These are phyloP conservation scores for Myxozyma sirexii DNA, from an alignment of 805 yeast species.

Conservation along the genomic window DNA sequence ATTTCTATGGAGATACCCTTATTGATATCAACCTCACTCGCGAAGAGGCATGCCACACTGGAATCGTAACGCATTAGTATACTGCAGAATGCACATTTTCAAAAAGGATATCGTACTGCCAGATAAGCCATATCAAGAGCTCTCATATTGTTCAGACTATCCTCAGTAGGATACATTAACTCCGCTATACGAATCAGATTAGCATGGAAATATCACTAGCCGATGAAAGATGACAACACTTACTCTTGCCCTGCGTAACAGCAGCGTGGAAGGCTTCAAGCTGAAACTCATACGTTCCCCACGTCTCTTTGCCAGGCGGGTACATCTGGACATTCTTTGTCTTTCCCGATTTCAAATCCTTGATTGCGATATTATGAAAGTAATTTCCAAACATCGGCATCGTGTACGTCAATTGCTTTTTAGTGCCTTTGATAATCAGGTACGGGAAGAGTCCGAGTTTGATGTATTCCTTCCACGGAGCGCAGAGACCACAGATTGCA, in stretches of 20 bases:
- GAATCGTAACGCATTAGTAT: neutral
- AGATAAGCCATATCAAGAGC: conserved; percentile 30
- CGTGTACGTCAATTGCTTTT: conserved; percentile 17
- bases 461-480: conserved; percentile 11
- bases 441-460: conserved; percentile 20
- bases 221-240: neutral
- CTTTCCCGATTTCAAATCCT: conserved; percentile 21
- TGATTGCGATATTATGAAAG: conserved; percentile 23
- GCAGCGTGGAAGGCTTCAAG: conserved; percentile 25
- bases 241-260: conserved; percentile 13
- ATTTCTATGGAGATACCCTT: neutral
- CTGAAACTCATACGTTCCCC: conserved; percentile 31
- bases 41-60: conserved; percentile 5
- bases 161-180: conserved; percentile 11
- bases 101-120: conserved; percentile 21
- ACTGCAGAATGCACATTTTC: neutral
- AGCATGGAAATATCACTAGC: neutral
- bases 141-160: conserved; percentile 21
- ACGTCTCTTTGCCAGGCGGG: conserved; percentile 19
- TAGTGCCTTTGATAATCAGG: conserved; percentile 20
- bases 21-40: neutral
- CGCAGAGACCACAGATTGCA: conserved; percentile 13
- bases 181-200: neutral
- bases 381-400: conserved; percentile 21
- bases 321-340: neutral